Evolutionary conservation across 2,329 filamentous ascomycete species (phyloP), one percentile per base, ranked within the genome.

Genomic region (Cladosporium phlei): DNA sequence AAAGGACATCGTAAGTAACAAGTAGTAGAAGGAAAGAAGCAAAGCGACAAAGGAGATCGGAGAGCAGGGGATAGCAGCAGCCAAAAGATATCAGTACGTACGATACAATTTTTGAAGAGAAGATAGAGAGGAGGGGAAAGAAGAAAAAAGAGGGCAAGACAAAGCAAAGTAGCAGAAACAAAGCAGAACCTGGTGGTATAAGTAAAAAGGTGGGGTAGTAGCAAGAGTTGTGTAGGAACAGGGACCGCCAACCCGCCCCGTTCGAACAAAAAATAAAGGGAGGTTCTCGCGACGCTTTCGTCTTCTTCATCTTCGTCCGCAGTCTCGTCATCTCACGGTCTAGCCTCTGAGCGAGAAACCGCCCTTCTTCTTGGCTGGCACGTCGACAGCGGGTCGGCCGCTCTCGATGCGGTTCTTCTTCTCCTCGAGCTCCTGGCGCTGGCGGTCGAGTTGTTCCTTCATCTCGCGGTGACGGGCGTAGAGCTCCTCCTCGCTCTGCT

Each of bases 381-480:
- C 90, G 76, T 97, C 93, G 74, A 97, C 74, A 29, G 37, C 37
- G 55, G 93, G 93, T 68, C 93, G 81, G 65, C 93, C 93, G 67
- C 86, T 95, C 73, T 98, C 93, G 74, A 98, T 78, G 63, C 93
- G 85, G 57, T 80, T 71, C 78, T 98, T 98, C 87, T 97, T 98
- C 75, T 98, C 93, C 69, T 98, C 93, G 66, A 98, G 81, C 70
- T 98, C 93, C 69, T 81, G 72, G 68, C 90, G 85, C 77, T 97
- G 91, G 67, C 90, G 84, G 65, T 98, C 93, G 62, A 98, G 82
- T 71, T 97, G 91, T 67, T 98, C 93, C 80, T 97, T 98, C 93
- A 98, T 98, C 77, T 98, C 93, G 67, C 91, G 85, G 77, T 98
- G 93, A 61, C 93, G 86, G 57, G 93, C 90, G 66, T 97, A 97